Evolutionary conservation across 768 basidiomycete genomes (phyloP).

Genomic region (Tulasnella sp.): DNA sequence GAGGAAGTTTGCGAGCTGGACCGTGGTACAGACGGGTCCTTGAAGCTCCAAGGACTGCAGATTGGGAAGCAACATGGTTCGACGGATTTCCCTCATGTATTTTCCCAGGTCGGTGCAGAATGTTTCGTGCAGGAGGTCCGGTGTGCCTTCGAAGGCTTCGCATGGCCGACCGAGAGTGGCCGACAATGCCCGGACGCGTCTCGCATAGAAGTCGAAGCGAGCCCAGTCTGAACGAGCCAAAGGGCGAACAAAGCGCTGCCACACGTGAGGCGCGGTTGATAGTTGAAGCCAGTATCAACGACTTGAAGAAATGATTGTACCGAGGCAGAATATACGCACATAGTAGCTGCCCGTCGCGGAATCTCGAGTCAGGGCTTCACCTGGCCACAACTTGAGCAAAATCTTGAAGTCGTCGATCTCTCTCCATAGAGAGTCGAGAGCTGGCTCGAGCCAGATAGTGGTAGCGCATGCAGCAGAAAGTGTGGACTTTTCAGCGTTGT

Average conservation of each 20-base stretch:
- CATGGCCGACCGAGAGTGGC: slow-evolving; percentile 11
- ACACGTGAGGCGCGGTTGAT: background rate
- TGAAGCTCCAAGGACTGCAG: background rate
- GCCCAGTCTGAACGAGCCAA: background rate
- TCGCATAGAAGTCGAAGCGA: slow-evolving; percentile 14
- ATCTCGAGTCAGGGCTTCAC: slow-evolving; percentile 8
- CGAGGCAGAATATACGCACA: slow-evolving; percentile 16
- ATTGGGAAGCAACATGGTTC: slow-evolving; percentile 7
- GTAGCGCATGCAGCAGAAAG: slow-evolving; percentile 10
- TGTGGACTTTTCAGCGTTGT: background rate
- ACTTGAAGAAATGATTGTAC: slow-evolving; percentile 15
- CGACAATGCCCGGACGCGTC: background rate
- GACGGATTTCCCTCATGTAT: background rate
- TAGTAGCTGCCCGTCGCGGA: background rate
- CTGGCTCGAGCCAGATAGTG: slow-evolving; percentile 6
- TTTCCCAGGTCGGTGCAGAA: slow-evolving; percentile 11
- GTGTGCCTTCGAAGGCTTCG: background rate
- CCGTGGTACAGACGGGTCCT: background rate
- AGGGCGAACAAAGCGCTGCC: slow-evolving; percentile 2
- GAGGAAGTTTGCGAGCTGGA: background rate
- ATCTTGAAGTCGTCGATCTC: slow-evolving; percentile 15
- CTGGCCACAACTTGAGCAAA: slow-evolving; percentile 12
- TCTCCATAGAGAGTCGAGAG: slow-evolving; percentile 16
- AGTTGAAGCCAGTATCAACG: slow-evolving; percentile 6
- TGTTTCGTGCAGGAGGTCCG: background rate